Evolutionary conservation across 768 basidiomycete genomes (phyloP), one percentile per base, ranked within the genome.

Genomic region (Crucibulum laeve): DNA sequence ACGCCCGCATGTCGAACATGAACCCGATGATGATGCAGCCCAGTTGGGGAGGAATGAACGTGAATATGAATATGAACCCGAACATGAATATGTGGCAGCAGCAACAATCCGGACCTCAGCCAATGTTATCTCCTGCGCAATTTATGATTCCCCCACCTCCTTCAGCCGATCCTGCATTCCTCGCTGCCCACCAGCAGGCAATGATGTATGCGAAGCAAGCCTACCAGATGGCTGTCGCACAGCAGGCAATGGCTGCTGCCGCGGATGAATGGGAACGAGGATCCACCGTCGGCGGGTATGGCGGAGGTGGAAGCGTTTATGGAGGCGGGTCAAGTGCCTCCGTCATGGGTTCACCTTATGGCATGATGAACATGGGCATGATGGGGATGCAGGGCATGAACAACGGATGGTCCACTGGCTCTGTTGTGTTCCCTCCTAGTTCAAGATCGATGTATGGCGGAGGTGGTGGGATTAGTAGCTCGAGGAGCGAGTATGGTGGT

Each of bases 261-360:
- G 88, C 77, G 15, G 91, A 92, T 24, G 89, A 92, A 57, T 93
- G 91, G 91, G 91, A 93, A 57, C 81, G 90, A 25, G 76, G 79
- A 5, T 89, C 87, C 42, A 77, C 68, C 26, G 50, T 74, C 22
- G 69, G 67, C 13, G 76, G 78, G 14, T 68, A 64, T 48, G 59
- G 60, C 22, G 65, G 64, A 28, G 64, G 70, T 1, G 70, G 71
- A 26, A 74, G 73, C 48, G 70, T 74, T 38, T 77, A 74, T 53
- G 73, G 74, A 3, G 73, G 71, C 0, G 40, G 53, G 19, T 53
- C 43, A 40, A 7, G 59, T 58, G 42, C 47, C 46, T 38, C 18
- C 42, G 53, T 21, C 44, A 51, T 23, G 22, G 23, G 33, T 4
- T 25, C 42, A 22, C 14, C 42, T 72, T 62, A 61, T 60, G 40